Evolutionary conservation across 208 protist genomes (phyloP), one percentile per base, ranked within the genome.

Genomic region (Crithidia brevicula): DNA sequence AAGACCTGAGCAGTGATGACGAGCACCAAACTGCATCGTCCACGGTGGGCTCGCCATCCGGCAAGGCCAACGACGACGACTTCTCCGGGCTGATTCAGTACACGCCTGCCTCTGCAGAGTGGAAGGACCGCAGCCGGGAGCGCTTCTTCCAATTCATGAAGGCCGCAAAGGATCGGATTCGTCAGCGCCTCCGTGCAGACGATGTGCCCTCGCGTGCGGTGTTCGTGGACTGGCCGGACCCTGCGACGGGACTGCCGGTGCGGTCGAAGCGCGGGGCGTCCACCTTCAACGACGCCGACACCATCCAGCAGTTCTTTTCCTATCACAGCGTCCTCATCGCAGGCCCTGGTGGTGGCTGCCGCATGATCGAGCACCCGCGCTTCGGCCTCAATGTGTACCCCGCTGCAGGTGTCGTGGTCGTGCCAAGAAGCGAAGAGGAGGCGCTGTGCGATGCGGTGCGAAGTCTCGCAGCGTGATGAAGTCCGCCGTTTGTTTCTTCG

Each of bases 181-280:
- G 16, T 16, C 33, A 62, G 36, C 30, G 33, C 6, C 52, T 74
- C 0, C 1, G 22, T 43, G 59, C 28, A 36, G 51, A 30, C 11
- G 42, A 64, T 15, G 51, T 11, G 15, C 15, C 38, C 0, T 18
- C 54, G 18, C 22, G 43, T 6, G 27, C 10, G 15, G 74, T 75
- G 25, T 88, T 79, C 25, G 54, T 88, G 45, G 82, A 88, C 63
- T 83, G 82, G 71, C 63, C 73, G 0, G 82, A 88, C 40, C 82
- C 82, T 18, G 82, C 78, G 9, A 82, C 82, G 13, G 82, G 82
- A 5, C 60, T 88, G 23, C 77, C 82, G 9, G 67, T 85, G 43
- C 20, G 47, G 52, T 74, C 68, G 3, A 51, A 36, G 6, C 66
- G 79, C 13, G 82, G 82, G 1, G 15, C 64, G 5, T 71, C 70